A percentile compares a stretch with the other conserved stretches of the same genome.
Conservation (phyloP, 2,329 filamentous ascomycete genomes). For the Beauveria caledonica region DNA sequence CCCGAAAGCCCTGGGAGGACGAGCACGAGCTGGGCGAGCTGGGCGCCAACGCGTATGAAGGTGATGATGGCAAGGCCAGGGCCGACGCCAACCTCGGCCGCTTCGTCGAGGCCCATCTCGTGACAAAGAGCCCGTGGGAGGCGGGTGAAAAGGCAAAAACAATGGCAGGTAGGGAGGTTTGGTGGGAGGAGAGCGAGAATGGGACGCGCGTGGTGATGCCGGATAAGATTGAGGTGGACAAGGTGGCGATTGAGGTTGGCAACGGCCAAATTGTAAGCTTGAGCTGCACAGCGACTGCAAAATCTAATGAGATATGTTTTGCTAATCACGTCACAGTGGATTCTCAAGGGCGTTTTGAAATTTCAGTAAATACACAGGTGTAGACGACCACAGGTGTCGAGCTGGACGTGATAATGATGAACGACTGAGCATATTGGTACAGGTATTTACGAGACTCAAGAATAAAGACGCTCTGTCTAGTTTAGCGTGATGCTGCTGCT, state of each 20-base stretch:
- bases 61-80: slow-evolving; percentile 63
- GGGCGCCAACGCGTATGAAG: slow-evolving; percentile 67
- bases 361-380: slow-evolving; percentile 23
- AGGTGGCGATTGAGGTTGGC: slow-evolving; percentile 63
- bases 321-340: slow-evolving; percentile 44
- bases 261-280: slow-evolving; percentile 71
- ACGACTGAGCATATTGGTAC: not conserved
- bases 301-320: not conserved
- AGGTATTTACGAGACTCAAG: not conserved
- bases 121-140: slow-evolving; percentile 67
- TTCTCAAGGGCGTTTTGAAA: slow-evolving; percentile 47
- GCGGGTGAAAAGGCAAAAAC: slow-evolving; percentile 59
- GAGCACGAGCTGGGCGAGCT: slow-evolving; percentile 61
- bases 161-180: slow-evolving; percentile 56
- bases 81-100: slow-evolving; percentile 66
- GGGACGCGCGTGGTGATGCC: slow-evolving; percentile 68
- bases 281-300: too few relatives aligned
- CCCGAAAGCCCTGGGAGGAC: slow-evolving; percentile 81
- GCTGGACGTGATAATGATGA: not conserved
- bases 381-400: not conserved
- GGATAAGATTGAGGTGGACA: slow-evolving; percentile 67
- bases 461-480: not conserved
- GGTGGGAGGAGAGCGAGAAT: slow-evolving; percentile 70
- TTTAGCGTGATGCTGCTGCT: not conserved
- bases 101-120: slow-evolving; percentile 82